Evolutionary conservation across 495 filamentous ascomycete genomes (phyloP), one percentile per base, ranked within the genome.

Genomic region (Staphylotrichum tortipilum): DNA sequence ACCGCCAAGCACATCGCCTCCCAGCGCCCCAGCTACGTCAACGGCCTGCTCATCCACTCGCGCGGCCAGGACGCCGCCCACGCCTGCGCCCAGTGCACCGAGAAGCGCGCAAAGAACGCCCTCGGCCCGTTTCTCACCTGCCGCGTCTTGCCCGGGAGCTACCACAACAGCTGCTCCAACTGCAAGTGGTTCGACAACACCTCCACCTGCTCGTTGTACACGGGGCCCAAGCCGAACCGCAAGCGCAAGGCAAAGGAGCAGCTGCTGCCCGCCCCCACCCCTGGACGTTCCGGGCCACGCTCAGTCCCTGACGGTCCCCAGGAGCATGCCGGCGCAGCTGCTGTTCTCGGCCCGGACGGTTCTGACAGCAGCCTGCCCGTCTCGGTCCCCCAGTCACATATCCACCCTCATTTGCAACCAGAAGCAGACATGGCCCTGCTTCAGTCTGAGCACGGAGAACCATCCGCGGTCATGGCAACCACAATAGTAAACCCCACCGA

Each of bases 171-270:
- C 47, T 66, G 63, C 44, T 66, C 63, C 12, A 66, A 66, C 52
- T 66, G 63, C 59, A 66, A 66, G 53, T 66, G 63, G 63, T 66
- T 66, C 31, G 63, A 66, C 53, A 64, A 64, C 42, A 64, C 63
- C 0, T 57, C 59, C 5, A 44, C 34, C 8, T 66, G 63, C 47
- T 66, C 63, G 18, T 44, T 66, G 22, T 66, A 64, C 38, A 66
- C 59, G 12, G 63, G 63, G 1, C 61, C 63, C 9, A 62, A 60
- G 47, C 63, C 63, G 8, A 66, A 64, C 49, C 44, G 63, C 44
- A 66, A 66, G 29, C 51, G 63, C 18, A 66, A 66, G 57, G 56
- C 58, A 33, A 66, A 62, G 49, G 61, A 55, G 19, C 26, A 41
- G 28, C 42, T 47, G 18, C 43, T 36, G 17, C 40, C n/a, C 35